A percentile compares a stretch with the other conserved stretches of the same genome.
These are phyloP conservation scores for Paxillus rubicundulus DNA, from an alignment of 768 basidiomycete species.

Conservation along the genomic window DNA sequence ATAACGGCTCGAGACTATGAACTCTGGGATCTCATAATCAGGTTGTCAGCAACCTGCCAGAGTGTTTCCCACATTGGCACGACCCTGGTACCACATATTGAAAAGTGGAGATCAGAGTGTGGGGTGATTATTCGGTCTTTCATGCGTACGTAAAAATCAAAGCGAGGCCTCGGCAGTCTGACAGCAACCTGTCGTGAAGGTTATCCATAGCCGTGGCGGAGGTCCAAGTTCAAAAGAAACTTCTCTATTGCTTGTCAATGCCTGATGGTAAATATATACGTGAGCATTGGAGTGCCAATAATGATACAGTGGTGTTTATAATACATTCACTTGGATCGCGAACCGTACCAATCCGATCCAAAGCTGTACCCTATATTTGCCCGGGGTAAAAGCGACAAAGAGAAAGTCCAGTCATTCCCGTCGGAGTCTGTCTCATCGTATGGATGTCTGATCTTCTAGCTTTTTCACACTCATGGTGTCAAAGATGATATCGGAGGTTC, in stretches of 20 bases:
- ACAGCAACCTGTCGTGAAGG: too few species aligned
- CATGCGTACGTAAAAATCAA: too few species aligned
- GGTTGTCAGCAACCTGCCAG: too few species aligned
- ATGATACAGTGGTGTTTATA: constrained; percentile 4
- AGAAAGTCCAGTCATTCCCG: not conserved
- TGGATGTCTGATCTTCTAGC: constrained; percentile 5
- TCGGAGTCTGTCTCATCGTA: not conserved
- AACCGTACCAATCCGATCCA: not conserved
- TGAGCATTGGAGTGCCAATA: not conserved
- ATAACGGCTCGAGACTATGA: too few species aligned
- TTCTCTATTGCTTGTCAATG: not conserved
- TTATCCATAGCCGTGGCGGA: not conserved
- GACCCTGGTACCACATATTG: too few species aligned
- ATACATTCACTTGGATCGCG: constrained; percentile 7
- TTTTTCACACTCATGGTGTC: constrained; percentile 18
- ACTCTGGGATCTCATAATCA: too few species aligned
- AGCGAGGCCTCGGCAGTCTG: too few species aligned
- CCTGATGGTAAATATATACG: not conserved
- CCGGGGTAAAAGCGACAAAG: not conserved
- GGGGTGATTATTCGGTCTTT: too few species aligned
- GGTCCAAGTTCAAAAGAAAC: not conserved
- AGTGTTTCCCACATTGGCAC: too few species aligned
- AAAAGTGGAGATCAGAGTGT: too few species aligned
- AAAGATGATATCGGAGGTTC: constrained; percentile 20
- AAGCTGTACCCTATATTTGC: not conserved